phyloP scores from a whole-genome alignment of 2,329 filamentous ascomycete genomes.

The Trichoderma oligosporum region DNA sequence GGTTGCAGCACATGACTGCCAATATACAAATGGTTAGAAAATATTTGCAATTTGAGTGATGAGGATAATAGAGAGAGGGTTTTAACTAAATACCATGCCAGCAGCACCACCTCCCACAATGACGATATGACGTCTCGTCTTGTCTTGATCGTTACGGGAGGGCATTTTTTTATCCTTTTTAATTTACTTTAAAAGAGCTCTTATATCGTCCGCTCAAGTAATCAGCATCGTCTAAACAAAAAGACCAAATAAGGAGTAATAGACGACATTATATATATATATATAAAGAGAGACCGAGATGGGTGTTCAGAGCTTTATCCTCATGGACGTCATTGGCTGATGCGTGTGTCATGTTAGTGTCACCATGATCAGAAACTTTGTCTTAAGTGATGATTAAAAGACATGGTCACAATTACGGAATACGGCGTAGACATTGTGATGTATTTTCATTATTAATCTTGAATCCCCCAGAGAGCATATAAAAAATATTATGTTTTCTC shows the following conservation, averaged over 20 bases:
- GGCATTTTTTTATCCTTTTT: neutral
- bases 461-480: too few species aligned
- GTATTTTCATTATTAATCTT: too few species aligned
- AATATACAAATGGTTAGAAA: neutral
- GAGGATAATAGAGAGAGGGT: too few species aligned
- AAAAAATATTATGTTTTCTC: too few species aligned
- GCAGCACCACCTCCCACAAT: conserved; percentile 61
- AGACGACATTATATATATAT: neutral
- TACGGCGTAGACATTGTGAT: too few species aligned
- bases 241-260: neutral
- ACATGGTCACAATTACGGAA: too few species aligned
- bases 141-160: neutral
- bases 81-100: conserved; percentile 46
- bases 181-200: too few species aligned
- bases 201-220: too few species aligned
- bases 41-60: neutral
- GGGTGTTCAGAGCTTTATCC: too few species aligned
- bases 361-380: conserved; percentile 11
- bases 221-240: neutral
- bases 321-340: conserved; percentile 24
- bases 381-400: neutral
- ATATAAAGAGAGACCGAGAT: too few species aligned
- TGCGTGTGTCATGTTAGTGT: conserved; percentile 7
- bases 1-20: conserved; percentile 61
- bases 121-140: conserved; percentile 45